Base-by-base conservation (phyloP, 23 red algal species). In the Gracilariopsis chorda region DNA sequence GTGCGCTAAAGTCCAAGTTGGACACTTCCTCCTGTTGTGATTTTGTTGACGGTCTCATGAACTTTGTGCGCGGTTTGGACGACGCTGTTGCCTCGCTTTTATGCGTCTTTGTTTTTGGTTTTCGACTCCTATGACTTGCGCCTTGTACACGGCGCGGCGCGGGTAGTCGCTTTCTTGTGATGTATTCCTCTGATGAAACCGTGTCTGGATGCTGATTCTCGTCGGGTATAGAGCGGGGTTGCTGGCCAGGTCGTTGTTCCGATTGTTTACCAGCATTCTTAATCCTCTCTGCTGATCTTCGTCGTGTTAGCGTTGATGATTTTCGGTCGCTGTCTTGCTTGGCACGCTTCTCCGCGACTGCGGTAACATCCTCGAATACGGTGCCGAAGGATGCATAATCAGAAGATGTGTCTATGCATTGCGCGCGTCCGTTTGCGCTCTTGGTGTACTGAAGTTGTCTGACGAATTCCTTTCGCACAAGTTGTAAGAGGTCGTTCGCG, bases 381-480 rank as follows among this genome's bases (percentile, higher is more conserved):
- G 39, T 70, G 2, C 35, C 63, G 13, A 70, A 70, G 16, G 63
- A 40, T 1, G 63, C 39, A 39, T 70, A 70, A n/a, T 70, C 63
- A 6, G 27, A 34, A 6, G 34, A 24, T 16, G 34, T 42, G 34
- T 70, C 63, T 11, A 70, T 39, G 34, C 35, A 16, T 4, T 3
- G 2, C 2, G 35, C 2, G 35, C 63, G 63, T 20, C 36, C n/a
- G 14, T 8, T 19, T 19, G n/a, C 53, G 6, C 14, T 58, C 6
- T 5, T 58, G 14, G 14, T 25, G 14, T 24, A 58, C 28, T 17
- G 53, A 19, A 58, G n/a, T 19, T 3, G n/a, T 5, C 36, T 43
- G 9, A n/a, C 76, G 69, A 99, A 99, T 20, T 83, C 44, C 48
- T 57, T 34, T 11, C 93, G 91, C 10, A 74, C 89, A n/a, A 80